Conservation (phyloP, 179 eudicot species). For the Gypsophila paniculata region DNA sequence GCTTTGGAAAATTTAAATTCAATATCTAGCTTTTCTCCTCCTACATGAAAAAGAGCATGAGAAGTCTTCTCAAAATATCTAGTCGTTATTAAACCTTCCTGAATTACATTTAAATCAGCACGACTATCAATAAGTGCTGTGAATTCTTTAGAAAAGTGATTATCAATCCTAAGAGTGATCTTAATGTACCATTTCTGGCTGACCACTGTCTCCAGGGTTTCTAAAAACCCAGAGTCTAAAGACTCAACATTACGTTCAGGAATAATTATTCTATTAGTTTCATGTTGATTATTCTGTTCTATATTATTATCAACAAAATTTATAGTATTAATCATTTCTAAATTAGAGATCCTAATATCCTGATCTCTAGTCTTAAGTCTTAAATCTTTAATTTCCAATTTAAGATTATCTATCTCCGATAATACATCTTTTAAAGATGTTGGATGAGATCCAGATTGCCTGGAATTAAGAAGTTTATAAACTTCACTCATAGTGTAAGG, state of each 20-base stretch:
- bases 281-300: too few relatives aligned
- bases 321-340: background rate
- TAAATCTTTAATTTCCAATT: background rate
- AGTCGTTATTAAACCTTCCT: too few relatives aligned
- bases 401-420: background rate
- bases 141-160: background rate
- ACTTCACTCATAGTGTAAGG: too few relatives aligned
- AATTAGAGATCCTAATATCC: background rate
- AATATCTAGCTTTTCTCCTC: too few relatives aligned
- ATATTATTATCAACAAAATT: too few relatives aligned
- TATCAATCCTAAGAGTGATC: background rate
- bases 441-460: background rate
- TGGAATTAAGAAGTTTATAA: background rate
- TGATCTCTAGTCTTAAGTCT: background rate
- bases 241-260: background rate
- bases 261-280: too few relatives aligned
- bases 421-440: background rate
- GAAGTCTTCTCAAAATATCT: too few relatives aligned
- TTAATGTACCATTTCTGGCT: background rate
- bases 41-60: too few relatives aligned
- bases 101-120: background rate
- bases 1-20: too few relatives aligned
- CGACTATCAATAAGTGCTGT: background rate
- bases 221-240: background rate
- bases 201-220: background rate